Conservation (phyloP, 2,329 filamentous ascomycete species). For the Aureobasidium sp. region DNA sequence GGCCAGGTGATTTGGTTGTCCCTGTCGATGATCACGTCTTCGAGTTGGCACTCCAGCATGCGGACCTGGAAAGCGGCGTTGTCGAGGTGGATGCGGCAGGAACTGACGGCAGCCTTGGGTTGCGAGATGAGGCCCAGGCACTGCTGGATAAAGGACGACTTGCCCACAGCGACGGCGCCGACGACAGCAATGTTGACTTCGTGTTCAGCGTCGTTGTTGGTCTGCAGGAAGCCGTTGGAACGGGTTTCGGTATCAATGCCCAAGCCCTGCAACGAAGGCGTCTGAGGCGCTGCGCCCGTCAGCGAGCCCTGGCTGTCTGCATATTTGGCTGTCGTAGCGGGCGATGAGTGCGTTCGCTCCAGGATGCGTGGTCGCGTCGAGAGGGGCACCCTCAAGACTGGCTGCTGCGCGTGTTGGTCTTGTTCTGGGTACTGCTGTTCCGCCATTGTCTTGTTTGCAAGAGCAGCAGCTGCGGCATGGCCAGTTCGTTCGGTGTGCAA, state of each 20-base stretch:
- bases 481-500: neutral
- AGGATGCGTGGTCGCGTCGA: slow-evolving; percentile 20
- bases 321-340: slow-evolving; percentile 16
- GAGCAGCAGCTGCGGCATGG: slow-evolving; percentile 2
- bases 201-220: slow-evolving; percentile 31
- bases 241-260: neutral
- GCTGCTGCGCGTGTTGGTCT: neutral
- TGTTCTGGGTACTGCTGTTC: neutral
- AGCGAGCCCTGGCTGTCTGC: neutral
- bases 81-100: slow-evolving; percentile 52
- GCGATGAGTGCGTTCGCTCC: slow-evolving; percentile 25
- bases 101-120: slow-evolving; percentile 34
- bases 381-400: neutral
- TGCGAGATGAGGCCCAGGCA: slow-evolving; percentile 48
- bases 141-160: slow-evolving; percentile 53
- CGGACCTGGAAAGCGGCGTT: slow-evolving; percentile 50
- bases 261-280: neutral
- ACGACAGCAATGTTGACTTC: slow-evolving; percentile 54
- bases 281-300: neutral
- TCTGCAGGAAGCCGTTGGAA: slow-evolving; percentile 13
- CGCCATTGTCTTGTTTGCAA: neutral
- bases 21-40: slow-evolving; percentile 45
- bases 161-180: slow-evolving; percentile 49
- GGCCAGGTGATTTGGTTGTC: slow-evolving; percentile 52
- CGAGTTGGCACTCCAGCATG: slow-evolving; percentile 49